Base-by-base conservation (phyloP, 371 early-diverging fungal species). In the Mortierella sp. region DNA sequence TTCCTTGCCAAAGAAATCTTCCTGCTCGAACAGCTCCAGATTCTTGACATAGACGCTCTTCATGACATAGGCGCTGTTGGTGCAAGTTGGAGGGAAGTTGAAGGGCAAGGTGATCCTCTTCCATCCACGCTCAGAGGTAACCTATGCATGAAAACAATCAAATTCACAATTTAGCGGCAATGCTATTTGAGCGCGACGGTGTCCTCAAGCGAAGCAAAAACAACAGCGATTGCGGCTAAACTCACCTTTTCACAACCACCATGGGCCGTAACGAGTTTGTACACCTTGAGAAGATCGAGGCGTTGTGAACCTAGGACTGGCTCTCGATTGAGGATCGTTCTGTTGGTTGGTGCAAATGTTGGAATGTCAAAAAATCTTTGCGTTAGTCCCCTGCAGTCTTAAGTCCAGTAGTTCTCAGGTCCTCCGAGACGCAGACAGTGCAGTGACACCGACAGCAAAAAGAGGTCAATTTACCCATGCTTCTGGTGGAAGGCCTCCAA, bases 71-170 rank as follows among this genome's bases (percentile, higher is more conserved):
- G 96, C 96, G 75, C 94, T 93, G 83, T 96, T 96, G 34, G 96
- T 96, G 86, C 97, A 96, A 16, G 96, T 96, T 14, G 93, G 87
- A 9, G 97, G 96, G 73, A 96, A 94, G 77, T 96, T 91, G 85
- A 96, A 95, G 0, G 94, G 93, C 74, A 91, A 89, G 59, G 94
- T 91, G 24, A 96, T 91, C 86, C 93, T 91, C 78, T 93, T 95
- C 96, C 96, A 96, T 21, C 94, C 93, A 55, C 95, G 92, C 67
- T 95, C 94, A 46, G 89, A 83, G 10, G 95, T 94, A 31, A 96
- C 95, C 95, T 94, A 82, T 43, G 37, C 0, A 19, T 28, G 26
- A 19, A 51, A 14, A 37, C 11, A 74, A 19, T 40, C 3, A 10
- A 72, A 55, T 21, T 21, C 14, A 61, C 61, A 5, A 28, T 43